Evolutionary conservation across 208 protist genomes (phyloP).

Genomic region (Leptomonas seymouri): DNA sequence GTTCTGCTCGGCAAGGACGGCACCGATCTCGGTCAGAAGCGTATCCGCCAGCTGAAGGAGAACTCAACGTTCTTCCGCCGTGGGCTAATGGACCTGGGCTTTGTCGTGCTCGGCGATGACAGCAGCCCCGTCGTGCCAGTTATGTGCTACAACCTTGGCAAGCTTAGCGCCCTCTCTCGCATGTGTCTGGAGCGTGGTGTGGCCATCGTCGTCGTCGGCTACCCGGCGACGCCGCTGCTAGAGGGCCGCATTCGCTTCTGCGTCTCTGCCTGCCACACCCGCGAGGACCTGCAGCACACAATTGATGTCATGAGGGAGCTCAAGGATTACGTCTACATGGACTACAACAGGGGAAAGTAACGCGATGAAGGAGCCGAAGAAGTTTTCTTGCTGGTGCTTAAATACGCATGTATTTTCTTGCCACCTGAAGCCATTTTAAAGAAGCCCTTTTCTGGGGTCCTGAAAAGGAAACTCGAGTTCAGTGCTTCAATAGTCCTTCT

Average conservation of each 20-base stretch:
- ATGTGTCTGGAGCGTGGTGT: slow-evolving; percentile 88
- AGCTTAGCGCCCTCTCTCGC: slow-evolving; percentile 89
- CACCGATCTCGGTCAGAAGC: slow-evolving; percentile 81
- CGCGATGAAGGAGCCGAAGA: not conserved
- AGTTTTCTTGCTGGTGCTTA: not conserved
- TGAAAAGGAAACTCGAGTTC: no score
- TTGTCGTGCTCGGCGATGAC: slow-evolving; percentile 87
- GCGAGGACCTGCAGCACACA: slow-evolving; percentile 92
- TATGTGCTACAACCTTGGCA: slow-evolving; percentile 95
- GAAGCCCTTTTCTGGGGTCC: no score
- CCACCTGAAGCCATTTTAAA: no score
- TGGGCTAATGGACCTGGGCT: slow-evolving; percentile 76
- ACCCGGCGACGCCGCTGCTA: slow-evolving; percentile 96
- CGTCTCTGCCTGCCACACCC: slow-evolving; percentile 94
- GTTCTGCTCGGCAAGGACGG: slow-evolving; percentile 92
- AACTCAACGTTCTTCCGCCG: slow-evolving; percentile 89
- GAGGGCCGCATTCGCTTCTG: slow-evolving; percentile 92
- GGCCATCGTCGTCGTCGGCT: slow-evolving; percentile 97
- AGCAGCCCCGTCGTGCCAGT: slow-evolving; percentile 97
- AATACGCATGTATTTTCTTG: no score
- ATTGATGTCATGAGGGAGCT: slow-evolving; percentile 90
- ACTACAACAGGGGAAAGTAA: slow-evolving; percentile 51
- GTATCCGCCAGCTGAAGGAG: slow-evolving; percentile 79
- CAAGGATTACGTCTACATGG: slow-evolving; percentile 67
- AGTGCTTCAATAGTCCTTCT: no score